phyloP scores from a whole-genome alignment of 352 stramenopile species.

The Phytophthora boehmeriae region DNA sequence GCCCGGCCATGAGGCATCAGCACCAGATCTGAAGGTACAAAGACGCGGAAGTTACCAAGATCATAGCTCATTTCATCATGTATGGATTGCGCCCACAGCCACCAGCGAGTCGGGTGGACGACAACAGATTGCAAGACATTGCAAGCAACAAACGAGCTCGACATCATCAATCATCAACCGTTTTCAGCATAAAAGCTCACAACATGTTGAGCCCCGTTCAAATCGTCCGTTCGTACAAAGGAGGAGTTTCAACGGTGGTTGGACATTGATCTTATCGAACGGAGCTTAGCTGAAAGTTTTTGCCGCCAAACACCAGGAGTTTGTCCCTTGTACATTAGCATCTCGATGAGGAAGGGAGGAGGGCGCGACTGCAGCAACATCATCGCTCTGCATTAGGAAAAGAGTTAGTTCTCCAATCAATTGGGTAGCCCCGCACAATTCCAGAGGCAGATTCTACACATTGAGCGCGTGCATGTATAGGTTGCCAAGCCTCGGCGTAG shows the following conservation, averaged over 20 bases:
- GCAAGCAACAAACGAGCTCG: constrained; percentile 44
- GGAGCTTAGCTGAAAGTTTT: constrained; percentile 9
- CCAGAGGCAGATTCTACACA: constrained; percentile 64
- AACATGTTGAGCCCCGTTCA: constrained; percentile 35
- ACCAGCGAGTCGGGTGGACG: not conserved
- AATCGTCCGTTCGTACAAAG: constrained; percentile 46
- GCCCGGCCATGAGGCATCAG: not conserved
- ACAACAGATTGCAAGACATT: constrained; percentile 40
- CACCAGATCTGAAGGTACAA: constrained; percentile 1
- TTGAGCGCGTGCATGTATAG: constrained; percentile 65
- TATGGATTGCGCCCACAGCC: constrained; percentile 37
- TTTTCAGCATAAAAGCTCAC: constrained; percentile 43
- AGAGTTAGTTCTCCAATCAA: constrained; percentile 38
- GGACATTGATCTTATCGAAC: constrained; percentile 55
- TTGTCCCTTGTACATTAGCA: constrained; percentile 56
- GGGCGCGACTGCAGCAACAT: constrained; percentile 64
- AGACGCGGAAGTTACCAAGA: constrained; percentile 26
- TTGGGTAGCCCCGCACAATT: constrained; percentile 55
- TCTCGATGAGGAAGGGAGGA: constrained; percentile 72
- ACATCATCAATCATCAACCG: constrained; percentile 55
- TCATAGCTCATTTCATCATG: constrained; percentile 48
- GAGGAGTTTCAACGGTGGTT: constrained; percentile 61
- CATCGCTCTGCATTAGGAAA: constrained; percentile 38
- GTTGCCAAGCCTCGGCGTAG: constrained; percentile 32
- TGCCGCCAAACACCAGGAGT: constrained; percentile 23